Evolutionary conservation across 148 eudicot genomes (phyloP).

Genomic region (Camellia sinensis): DNA sequence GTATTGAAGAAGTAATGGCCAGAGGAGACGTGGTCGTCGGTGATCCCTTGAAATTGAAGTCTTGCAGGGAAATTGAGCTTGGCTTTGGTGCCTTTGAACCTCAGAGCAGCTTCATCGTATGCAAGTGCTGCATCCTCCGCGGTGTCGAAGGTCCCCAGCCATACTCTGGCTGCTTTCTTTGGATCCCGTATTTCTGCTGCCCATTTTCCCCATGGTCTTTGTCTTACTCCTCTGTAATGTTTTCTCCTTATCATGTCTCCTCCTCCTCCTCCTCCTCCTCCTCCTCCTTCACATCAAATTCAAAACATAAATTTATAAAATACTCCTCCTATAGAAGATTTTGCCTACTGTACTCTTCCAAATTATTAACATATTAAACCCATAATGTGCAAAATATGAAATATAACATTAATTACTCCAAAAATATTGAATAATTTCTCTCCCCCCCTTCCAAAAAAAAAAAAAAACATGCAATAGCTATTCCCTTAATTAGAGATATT

Average conservation of each 20-base stretch:
- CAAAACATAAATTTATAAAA: no score
- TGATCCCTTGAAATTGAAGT: conserved; percentile 16
- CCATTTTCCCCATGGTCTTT: conserved; percentile 69
- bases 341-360: no score
- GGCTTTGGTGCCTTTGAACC: conserved; percentile 55
- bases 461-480: no score
- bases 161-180: conserved; percentile 56
- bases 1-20: no score
- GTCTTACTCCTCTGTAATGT: conserved; percentile 66
- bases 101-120: conserved; percentile 58
- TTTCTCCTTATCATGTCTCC: conserved; percentile 21
- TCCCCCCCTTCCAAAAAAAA: no score
- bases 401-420: no score
- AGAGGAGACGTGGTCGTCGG: background rate
- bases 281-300: conserved; percentile 2
- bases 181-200: conserved; percentile 67
- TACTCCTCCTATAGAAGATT: no score
- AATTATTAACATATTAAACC: no score
- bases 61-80: conserved; percentile 63
- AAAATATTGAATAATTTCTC: no score
- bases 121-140: conserved; percentile 61
- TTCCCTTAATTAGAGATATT: no score
- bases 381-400: no score
- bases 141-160: conserved; percentile 62
- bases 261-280: no score